Percentiles rank a stretch among this genome's conserved stretches.
Evolutionary conservation across 108 stramenopile genomes (phyloP).

Genomic region (Parietichytrium sp.): DNA sequence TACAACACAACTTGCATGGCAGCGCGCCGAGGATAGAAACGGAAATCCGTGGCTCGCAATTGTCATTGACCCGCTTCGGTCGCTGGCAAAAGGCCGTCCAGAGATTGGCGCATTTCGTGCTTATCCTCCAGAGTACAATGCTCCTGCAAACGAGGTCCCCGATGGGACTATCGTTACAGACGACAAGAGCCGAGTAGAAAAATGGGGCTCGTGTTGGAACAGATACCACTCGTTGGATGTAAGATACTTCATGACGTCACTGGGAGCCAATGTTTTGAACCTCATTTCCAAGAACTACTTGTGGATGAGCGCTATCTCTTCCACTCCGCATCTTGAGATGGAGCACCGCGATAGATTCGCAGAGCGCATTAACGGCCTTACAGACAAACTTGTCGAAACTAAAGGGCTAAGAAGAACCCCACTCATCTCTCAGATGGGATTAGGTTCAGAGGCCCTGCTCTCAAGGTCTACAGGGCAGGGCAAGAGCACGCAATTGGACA

Average conservation of each 20-base stretch:
- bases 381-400: slow-evolving; percentile 40
- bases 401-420: slow-evolving; percentile 4
- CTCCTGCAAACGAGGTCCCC: slow-evolving; percentile 73
- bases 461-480: slow-evolving; percentile 30
- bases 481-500: slow-evolving; percentile 42
- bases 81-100: slow-evolving; percentile 66
- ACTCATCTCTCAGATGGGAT: background rate
- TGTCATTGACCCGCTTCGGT: slow-evolving; percentile 84
- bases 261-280: slow-evolving; percentile 46
- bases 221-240: slow-evolving; percentile 85
- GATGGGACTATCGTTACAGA: slow-evolving; percentile 64
- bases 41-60: slow-evolving; percentile 95
- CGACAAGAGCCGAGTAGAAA: slow-evolving; percentile 63
- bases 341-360: slow-evolving; percentile 49
- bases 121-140: slow-evolving; percentile 84
- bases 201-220: slow-evolving; percentile 94
- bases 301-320: slow-evolving; percentile 52
- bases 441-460: slow-evolving; percentile 13
- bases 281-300: slow-evolving; percentile 54
- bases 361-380: slow-evolving; percentile 43
- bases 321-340: slow-evolving; percentile 51
- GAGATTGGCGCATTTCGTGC: slow-evolving; percentile 93
- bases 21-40: slow-evolving; percentile 58
- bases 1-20: slow-evolving; percentile 90
- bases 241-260: slow-evolving; percentile 75